Evolutionary conservation across 2,329 filamentous ascomycete genomes (phyloP), one percentile per base, ranked within the genome.

Genomic region (Fusarium lyarnte): DNA sequence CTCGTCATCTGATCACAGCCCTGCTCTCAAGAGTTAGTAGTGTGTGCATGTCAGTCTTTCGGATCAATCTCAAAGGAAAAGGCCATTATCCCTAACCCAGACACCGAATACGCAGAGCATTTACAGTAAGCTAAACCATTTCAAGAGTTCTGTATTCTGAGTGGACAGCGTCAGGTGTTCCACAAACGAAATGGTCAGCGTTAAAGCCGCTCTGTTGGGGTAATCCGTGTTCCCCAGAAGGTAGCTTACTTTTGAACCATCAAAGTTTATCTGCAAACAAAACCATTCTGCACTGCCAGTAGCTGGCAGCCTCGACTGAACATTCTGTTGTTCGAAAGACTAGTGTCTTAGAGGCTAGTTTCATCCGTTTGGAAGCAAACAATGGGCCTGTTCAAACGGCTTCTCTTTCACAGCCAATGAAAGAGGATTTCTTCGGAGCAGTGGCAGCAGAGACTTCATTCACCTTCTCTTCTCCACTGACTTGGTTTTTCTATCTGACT

Each of bases 301-400:
- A 38, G 23, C 19, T 27, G 49, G 17, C 13, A 27, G 7, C 13
- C 14, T 53, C 5, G 2, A 27, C n/a, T 14, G 4, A 10, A 19
- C 3, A 5, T 8, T 25, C 5, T 51, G 12, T 5, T 25, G 3
- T 21, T 27, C 9, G 5, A 17, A 19, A 38, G 19, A 2, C 14
- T 6, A 33, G 11, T 33, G 9, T 21, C 49, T 27, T 16, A 21
- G 33, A 23, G 33, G 19, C 6, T 21, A 16, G 16, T n/a, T n/a
- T n/a, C 33, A 53, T 53, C 23, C 13, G 49, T 39, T n/a, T 27
- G 23, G 16, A 16, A 39, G 14, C 49, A 53, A 39, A 53, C 33
- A 53, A 53, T 53, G 23, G 49, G 23, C 19, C 49, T 53, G 23
- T 39, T 39, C 49, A 53, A 53, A 39, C 14, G 23, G 11, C 33